Evolutionary conservation across 345 rosid species (phyloP).

Genomic region (Eucalyptus dawsonii): DNA sequence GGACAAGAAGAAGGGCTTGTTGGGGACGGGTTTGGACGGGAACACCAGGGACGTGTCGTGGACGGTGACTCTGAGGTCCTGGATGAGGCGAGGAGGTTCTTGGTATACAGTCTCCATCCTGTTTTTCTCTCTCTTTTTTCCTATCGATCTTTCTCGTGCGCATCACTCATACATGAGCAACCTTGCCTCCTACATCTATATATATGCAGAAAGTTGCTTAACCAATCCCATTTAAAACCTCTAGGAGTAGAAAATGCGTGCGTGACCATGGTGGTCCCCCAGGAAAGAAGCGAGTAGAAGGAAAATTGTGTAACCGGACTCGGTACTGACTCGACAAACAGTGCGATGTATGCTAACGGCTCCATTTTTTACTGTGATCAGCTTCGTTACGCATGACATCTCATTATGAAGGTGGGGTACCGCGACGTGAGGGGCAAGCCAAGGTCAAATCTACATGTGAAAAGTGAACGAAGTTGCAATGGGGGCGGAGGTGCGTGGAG

Average conservation of each 20-base stretch:
- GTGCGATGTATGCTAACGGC: background rate
- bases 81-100: slow-evolving; percentile 14
- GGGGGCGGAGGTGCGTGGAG: background rate
- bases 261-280: background rate
- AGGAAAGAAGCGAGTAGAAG: background rate
- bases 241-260: background rate
- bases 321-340: too few species aligned
- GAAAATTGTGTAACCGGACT: background rate
- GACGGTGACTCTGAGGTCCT: slow-evolving; percentile 44
- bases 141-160: background rate
- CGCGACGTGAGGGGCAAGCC: background rate
- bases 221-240: background rate
- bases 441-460: too few species aligned
- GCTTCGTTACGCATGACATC: too few species aligned
- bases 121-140: background rate
- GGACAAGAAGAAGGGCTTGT: slow-evolving; percentile 47
- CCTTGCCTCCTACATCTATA: background rate
- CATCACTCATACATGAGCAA: background rate
- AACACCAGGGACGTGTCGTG: slow-evolving; percentile 24
- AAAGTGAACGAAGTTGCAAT: too few species aligned
- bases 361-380: background rate
- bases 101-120: slow-evolving; percentile 12
- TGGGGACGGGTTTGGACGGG: slow-evolving; percentile 23
- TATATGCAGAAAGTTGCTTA: background rate
- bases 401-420: background rate